Conservation (phyloP, 2,329 filamentous ascomycete species). For the Paraphoma sp. region DNA sequence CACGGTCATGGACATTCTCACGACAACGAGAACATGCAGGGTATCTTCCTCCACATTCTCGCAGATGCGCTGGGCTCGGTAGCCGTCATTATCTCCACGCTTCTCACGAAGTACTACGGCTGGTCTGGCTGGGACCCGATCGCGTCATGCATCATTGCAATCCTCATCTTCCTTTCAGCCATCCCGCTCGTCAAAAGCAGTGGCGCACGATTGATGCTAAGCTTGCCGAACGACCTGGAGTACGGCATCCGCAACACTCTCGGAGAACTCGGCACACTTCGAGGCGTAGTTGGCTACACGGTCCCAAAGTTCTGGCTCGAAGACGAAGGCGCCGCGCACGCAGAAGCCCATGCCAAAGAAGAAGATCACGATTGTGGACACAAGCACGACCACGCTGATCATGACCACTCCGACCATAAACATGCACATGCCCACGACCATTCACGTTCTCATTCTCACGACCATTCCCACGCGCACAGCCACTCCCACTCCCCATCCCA, state of each 20-base stretch:
- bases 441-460: slow-evolving; percentile 31
- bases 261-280: slow-evolving; percentile 79
- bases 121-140: slow-evolving; percentile 96
- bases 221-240: slow-evolving; percentile 83
- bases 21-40: slow-evolving; percentile 97
- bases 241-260: slow-evolving; percentile 87
- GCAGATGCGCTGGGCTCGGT: slow-evolving; percentile 94
- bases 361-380: slow-evolving; percentile 37
- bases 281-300: slow-evolving; percentile 84
- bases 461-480: slow-evolving; percentile 36
- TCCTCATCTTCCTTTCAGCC: slow-evolving; percentile 91
- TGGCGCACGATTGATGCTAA: slow-evolving; percentile 81
- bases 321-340: slow-evolving; percentile 60
- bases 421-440: slow-evolving; percentile 18
- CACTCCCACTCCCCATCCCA: slow-evolving; percentile 36
- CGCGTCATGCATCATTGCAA: slow-evolving; percentile 90
- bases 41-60: slow-evolving; percentile 93
- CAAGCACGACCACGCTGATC: slow-evolving; percentile 38
- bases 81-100: slow-evolving; percentile 90
- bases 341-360: slow-evolving; percentile 51
- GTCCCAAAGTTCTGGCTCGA: slow-evolving; percentile 94
- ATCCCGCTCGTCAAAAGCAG: slow-evolving; percentile 86
- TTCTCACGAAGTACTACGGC: slow-evolving; percentile 83
- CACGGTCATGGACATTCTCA: slow-evolving; percentile 61
- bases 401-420: slow-evolving; percentile 34